Evolutionary conservation across 495 filamentous ascomycete species (phyloP), one percentile per base, ranked within the genome.

Genomic region (Barbatosphaeria neglecta): DNA sequence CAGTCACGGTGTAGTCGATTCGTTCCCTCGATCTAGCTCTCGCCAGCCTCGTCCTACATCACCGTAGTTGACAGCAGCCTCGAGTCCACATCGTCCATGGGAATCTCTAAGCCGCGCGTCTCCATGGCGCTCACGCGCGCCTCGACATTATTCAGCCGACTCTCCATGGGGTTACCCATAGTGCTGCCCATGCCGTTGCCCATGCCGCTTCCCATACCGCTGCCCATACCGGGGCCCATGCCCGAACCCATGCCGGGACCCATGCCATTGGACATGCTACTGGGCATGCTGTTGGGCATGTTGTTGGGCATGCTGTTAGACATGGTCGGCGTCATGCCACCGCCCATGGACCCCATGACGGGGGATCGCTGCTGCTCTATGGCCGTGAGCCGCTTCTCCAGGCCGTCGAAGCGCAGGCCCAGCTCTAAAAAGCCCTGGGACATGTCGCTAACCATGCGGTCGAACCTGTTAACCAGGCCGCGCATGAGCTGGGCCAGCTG

Each of bases 401-500:
- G 60, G 9, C 49, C 49, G 1, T 69, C 64, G 0, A 70, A 50
- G n/a, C 64, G 64, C 17, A 57, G 47, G 17, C 40, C 38, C 8
- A 70, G 41, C 27, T 49, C 49, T 33, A 37, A 46, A 47, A 72
- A 60, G 15, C 62, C 63, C 23, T 67, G 56, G 0, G 49, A 44
- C 50, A 67, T 53, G 1, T 74, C 69, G 53, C 71, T 69, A 17
- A 54, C 50, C 45, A 73, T 58, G 9, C 70, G 67, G 41, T 74
- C 70, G 33, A 74, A 45, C 56, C 72, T 74, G 45, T 72, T 66
- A n/a, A 57, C 64, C 4, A 73, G 43, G 39, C 56, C 66, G 15
- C 69, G 60, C 8, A 74, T 61, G 44, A 59, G 68, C 47, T 73
- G 70, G 0, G 68, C 66, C 28, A 66, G 57, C 5, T 69, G 67